phyloP scores from a whole-genome alignment of 495 filamentous ascomycete genomes.

The Aspergillus avenaceus region DNA sequence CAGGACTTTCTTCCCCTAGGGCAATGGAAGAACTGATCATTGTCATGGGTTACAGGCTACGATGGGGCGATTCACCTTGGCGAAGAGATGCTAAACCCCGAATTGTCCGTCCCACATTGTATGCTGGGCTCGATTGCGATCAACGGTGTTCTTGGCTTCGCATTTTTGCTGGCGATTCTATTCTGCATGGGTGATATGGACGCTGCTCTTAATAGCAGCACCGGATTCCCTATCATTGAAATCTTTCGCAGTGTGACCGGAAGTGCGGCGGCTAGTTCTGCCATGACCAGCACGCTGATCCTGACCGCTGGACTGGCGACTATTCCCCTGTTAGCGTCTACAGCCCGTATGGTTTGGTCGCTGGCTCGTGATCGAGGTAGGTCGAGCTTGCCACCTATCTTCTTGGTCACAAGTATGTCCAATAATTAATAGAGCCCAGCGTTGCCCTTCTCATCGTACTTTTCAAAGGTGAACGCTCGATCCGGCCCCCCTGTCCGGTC shows the following conservation, averaged over 20 bases:
- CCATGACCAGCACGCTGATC: slow-evolving; percentile 38
- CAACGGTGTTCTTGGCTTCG: slow-evolving; percentile 39
- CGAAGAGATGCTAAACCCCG: slow-evolving; percentile 45
- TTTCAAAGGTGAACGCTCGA: slow-evolving; percentile 34
- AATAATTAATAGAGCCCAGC: too few species aligned
- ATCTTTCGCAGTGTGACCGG: slow-evolving; percentile 47
- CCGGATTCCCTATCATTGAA: slow-evolving; percentile 51
- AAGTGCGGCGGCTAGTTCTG: slow-evolving; percentile 36
- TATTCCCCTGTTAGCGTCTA: slow-evolving; percentile 37
- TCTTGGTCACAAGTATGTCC: too few species aligned
- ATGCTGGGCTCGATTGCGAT: slow-evolving; percentile 40
- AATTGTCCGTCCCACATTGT: slow-evolving; percentile 29
- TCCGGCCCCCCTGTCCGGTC: slow-evolving; percentile 37
- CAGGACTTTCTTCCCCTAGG: too few species aligned
- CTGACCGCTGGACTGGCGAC: slow-evolving; percentile 38
- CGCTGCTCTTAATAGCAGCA: slow-evolving; percentile 29
- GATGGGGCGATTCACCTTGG: slow-evolving; percentile 36
- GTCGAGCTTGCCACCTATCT: too few species aligned
- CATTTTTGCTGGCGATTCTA: slow-evolving; percentile 34
- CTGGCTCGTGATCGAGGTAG: slow-evolving; percentile 61
- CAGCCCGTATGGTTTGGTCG: slow-evolving; percentile 50
- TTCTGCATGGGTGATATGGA: slow-evolving; percentile 41
- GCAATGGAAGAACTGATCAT: not conserved
- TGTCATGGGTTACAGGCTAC: slow-evolving; percentile 25
- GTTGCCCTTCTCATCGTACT: slow-evolving; percentile 48